Base-by-base conservation (phyloP, 129 eudicot genomes). In the Tagetes patula region DNA sequence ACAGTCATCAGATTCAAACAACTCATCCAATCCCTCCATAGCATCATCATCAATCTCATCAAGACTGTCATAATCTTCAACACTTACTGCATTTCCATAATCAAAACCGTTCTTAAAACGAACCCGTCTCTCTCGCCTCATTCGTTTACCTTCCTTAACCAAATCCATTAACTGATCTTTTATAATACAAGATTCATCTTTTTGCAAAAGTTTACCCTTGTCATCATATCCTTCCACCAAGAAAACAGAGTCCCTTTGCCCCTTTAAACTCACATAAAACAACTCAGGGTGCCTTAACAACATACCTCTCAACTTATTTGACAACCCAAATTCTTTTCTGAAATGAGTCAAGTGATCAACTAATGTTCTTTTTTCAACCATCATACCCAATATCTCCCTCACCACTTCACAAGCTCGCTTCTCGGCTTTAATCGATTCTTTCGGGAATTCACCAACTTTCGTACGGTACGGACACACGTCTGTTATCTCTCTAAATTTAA, bases 401-500 rank as follows among this genome's bases (percentile, higher is more conserved):
- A 94, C 98, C 67, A 88, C 93, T 48, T 85, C 89, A 79, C 99
- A 94, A 49, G 97, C 99, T 81, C 97, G 83, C 80, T 88, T 94
- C 80, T 94, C 99, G 3, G 96, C 85, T 72, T 80, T 81, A 4
- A 94, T 20, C 0, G 96, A 86, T 75, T 83, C 91, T 81, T 83
- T 86, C 3, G 59, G 74, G 36, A 88, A 85, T n/a, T 88, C 99
- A 2, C 11, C 84, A 7, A 62, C 77, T 45, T 79, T 75, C 3
- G 91, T 90, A 5, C 74, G 86, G 76, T 94, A 94, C 0, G 99
- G 99, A 47, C 97, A 94, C 55, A 88, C 85, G 66, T 82, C 88
- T 0, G 85, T 88, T 38, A 94, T 39, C 38, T 90, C 91, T 45
- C 63, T 70, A 65, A 94, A 90, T 81, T 86, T 90, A 8, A 84